Evolutionary conservation across 768 basidiomycete species (phyloP), one percentile per base, ranked within the genome.

Genomic region (Tricholoma terreum): DNA sequence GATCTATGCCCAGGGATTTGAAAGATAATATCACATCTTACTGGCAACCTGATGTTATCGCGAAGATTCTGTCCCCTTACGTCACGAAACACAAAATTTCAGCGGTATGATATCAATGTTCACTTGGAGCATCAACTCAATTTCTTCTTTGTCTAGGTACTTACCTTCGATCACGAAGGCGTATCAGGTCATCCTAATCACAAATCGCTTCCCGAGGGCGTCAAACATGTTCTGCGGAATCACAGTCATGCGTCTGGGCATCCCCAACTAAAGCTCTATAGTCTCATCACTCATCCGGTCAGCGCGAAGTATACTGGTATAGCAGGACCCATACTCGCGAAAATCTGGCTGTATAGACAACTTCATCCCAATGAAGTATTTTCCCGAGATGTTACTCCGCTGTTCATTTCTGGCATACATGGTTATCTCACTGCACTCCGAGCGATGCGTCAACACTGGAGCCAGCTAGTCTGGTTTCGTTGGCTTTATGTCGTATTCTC

Each of bases 101-200:
- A 38, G 82, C 81, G 1, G 92, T 92, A 64, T 27, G 81, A 72
- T 19, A 17, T 36, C 42, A 45, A 40, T 54, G n/a, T 8, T 55
- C 31, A 52, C 59, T 52, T 36, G 52, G 24, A 33, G 38, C 38
- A 22, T 52, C 19, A 2, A 42, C 50, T 61, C 38, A 49, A 45
- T 48, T 24, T 48, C 52, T 11, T 36, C 54, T 30, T n/a, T 49
- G n/a, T 8, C 46, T 17, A 95, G 92, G 84, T 96, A 48, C 75
- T 97, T 49, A 95, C 93, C 0, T 97, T 96, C 66, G 94, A 97
- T 69, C 57, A 73, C 0, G 62, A 64, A 2, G 94, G 94, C 2
- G 75, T 96, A 12, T 92, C 94, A n/a, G 76, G 75, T 3, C 94
- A 96, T 66, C 90, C 90, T 2, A 97, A 97, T 67, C 94, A 97